Percentiles rank a stretch among this genome's conserved stretches.
phyloP scores from a whole-genome alignment of 805 yeast genomes.

The Sungouiozyma ichnusensis region DNA sequence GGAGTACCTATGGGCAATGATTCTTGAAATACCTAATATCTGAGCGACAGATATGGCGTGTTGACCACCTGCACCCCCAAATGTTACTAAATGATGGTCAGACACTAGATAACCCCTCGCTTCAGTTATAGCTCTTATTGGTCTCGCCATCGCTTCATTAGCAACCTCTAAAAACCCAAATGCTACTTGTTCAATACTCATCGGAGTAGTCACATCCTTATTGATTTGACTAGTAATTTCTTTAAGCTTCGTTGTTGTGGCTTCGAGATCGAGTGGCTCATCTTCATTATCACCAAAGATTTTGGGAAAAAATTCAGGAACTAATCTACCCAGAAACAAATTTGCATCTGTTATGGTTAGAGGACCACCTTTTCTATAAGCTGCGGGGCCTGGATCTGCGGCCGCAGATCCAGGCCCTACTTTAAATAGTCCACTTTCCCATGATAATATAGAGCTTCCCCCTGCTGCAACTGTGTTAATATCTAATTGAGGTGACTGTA shows the following conservation, averaged over 20 bases:
- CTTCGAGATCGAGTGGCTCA: constrained; percentile 51
- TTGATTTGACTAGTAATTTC: constrained; percentile 50
- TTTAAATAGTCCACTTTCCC: constrained; percentile 61
- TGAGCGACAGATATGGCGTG: constrained; percentile 73
- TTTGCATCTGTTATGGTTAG: constrained; percentile 82
- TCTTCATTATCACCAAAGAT: constrained; percentile 77
- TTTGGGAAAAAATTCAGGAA: constrained; percentile 67
- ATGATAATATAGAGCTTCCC: constrained; percentile 61
- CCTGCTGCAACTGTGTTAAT: constrained; percentile 81
- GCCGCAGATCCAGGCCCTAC: constrained; percentile 86
- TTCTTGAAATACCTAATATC: constrained; percentile 54
- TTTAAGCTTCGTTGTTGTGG: constrained; percentile 39
- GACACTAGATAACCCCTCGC: constrained; percentile 65
- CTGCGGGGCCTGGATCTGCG: constrained; percentile 85
- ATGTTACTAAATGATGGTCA: constrained; percentile 64
- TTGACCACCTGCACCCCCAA: constrained; percentile 94
- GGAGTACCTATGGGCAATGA: constrained; percentile 70
- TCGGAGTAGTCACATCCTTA: constrained; percentile 26
- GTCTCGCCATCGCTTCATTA: constrained; percentile 83
- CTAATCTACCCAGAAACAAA: constrained; percentile 55
- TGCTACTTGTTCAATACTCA: constrained; percentile 62
- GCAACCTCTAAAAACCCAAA: constrained; percentile 76
- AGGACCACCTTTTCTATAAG: constrained; percentile 78
- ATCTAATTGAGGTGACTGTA: constrained; percentile 76
- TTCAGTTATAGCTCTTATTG: constrained; percentile 75